A percentile compares a stretch with the other conserved stretches of the same genome.
Evolutionary conservation across 768 basidiomycete species (phyloP).

Genomic region (Grammothele lineata): DNA sequence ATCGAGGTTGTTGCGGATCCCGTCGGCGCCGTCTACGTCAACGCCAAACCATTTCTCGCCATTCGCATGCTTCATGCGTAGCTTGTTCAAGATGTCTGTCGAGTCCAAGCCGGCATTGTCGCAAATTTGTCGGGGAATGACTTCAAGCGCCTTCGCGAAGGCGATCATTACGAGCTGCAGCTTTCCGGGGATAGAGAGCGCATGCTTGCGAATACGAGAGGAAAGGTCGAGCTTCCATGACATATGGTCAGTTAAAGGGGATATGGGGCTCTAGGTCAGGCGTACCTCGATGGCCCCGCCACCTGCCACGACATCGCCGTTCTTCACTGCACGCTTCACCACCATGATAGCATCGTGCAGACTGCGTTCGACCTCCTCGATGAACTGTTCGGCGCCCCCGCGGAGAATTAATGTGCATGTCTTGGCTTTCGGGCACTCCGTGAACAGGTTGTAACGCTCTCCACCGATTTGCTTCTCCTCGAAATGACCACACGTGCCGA

Average conservation of each 20-base stretch:
- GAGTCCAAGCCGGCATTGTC: slow-evolving; percentile 98
- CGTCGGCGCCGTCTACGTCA: slow-evolving; percentile 85
- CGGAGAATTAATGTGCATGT: slow-evolving; percentile 93
- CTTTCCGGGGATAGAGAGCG: slow-evolving; percentile 92
- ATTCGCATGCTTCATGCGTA: slow-evolving; percentile 92
- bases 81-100: slow-evolving; percentile 94
- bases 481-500: slow-evolving; percentile 90
- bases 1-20: slow-evolving; percentile 94
- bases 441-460: slow-evolving; percentile 94
- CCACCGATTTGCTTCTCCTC: slow-evolving; percentile 96
- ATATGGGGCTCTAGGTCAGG: slow-evolving; percentile 1
- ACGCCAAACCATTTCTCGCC: slow-evolving; percentile 92
- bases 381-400: slow-evolving; percentile 98
- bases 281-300: slow-evolving; percentile 94
- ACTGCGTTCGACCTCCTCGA: slow-evolving; percentile 96
- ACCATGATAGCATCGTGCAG: slow-evolving; percentile 99
- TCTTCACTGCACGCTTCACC: slow-evolving; percentile 95
- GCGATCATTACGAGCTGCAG: slow-evolving; percentile 91
- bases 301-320: slow-evolving; percentile 94
- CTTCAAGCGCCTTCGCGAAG: slow-evolving; percentile 94
- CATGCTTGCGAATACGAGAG: slow-evolving; percentile 87
- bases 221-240: slow-evolving; percentile 87
- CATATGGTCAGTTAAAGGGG: too few species aligned
- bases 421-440: slow-evolving; percentile 89
- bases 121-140: slow-evolving; percentile 97